phyloP scores from a whole-genome alignment of 768 basidiomycete species.

The Russula sp. region DNA sequence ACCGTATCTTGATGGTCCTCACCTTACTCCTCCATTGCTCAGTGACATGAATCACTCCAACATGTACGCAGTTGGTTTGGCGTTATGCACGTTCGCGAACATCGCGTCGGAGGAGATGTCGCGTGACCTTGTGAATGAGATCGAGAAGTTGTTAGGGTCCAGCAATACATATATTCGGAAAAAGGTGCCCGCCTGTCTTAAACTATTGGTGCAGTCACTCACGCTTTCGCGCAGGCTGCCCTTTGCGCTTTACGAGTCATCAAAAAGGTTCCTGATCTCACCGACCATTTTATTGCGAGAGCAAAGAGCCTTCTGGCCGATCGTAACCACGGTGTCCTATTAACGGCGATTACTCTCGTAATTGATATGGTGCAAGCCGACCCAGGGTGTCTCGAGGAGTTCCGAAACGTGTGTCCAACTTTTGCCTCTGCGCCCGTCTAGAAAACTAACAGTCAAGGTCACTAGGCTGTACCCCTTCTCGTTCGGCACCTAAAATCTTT shows the following conservation, averaged over 20 bases:
- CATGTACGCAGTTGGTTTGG: constrained; percentile 97
- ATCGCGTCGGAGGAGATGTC: constrained; percentile 99
- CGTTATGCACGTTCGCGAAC: constrained; percentile 96
- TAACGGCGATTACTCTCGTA: constrained; percentile 91
- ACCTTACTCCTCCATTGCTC: constrained; percentile 26
- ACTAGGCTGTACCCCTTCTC: constrained; percentile 86
- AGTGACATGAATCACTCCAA: constrained; percentile 99
- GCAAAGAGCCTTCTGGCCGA: constrained; percentile 90
- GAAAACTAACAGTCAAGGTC: constrained; percentile 19
- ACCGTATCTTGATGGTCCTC: neutral
- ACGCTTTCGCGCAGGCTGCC: constrained; percentile 62
- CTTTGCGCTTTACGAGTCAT: constrained; percentile 92
- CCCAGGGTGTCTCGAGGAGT: constrained; percentile 69
- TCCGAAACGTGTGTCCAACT: constrained; percentile 70
- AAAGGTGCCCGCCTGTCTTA: constrained; percentile 61
- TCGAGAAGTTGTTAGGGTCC: constrained; percentile 94
- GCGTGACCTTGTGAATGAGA: constrained; percentile 94
- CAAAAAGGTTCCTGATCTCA: constrained; percentile 92
- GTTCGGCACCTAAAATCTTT: constrained; percentile 94
- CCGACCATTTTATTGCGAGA: constrained; percentile 87
- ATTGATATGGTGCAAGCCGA: constrained; percentile 92
- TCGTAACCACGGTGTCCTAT: constrained; percentile 93
- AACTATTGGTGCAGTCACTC: neutral
- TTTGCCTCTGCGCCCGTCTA: constrained; percentile 16
- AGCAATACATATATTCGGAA: constrained; percentile 99